Evolutionary conservation across 306 rosid genomes (phyloP), one percentile per base, ranked within the genome.

Genomic region (Citrullus mucosospermus): DNA sequence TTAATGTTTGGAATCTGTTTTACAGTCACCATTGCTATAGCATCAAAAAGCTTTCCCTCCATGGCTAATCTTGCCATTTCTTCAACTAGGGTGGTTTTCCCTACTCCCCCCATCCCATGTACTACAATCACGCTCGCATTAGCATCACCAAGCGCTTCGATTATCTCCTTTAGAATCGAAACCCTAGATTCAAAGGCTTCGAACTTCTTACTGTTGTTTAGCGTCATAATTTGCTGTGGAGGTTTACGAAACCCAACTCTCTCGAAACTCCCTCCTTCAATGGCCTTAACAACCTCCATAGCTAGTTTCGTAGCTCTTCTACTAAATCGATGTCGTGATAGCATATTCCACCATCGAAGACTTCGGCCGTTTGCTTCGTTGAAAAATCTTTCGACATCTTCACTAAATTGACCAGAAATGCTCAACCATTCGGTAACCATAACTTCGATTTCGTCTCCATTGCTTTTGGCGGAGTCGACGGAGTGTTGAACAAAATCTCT

Each of bases 41-140:
- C 59, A 78, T 78, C 82, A 55, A 82, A 69, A 22, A 76, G 46
- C 51, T 82, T 79, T 0, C 78, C 66, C 62, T 30, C 69, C 1
- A 1, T 55, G 18, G 78, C 82, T 46, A 73, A 34, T 39, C 77
- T 63, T 1, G 36, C 71, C 36, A 83, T 50, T 60, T 83, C 44
- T 59, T 76, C 50, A 2, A 15, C 80, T 8, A 82, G 54, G 32
- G 69, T 78, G 1, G 85, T 41, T 43, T 82, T 82, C 11, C 85
- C 85, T 0, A 82, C 85, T 4, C 85, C 85, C 28, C 80, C 80
- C 54, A 73, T 43, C 0, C 85, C 85, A 25, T 79, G 78, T 2
- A 79, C 80, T 6, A 78, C 80, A 54, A 79, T 66, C 66, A 57
- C 51, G n/a, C 61, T 56, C 34, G 54, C 61, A 57, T 38, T 50